Base-by-base conservation (phyloP, 225 moss, liverwort and hornwort genomes). In the Lunularia cruciata region DNA sequence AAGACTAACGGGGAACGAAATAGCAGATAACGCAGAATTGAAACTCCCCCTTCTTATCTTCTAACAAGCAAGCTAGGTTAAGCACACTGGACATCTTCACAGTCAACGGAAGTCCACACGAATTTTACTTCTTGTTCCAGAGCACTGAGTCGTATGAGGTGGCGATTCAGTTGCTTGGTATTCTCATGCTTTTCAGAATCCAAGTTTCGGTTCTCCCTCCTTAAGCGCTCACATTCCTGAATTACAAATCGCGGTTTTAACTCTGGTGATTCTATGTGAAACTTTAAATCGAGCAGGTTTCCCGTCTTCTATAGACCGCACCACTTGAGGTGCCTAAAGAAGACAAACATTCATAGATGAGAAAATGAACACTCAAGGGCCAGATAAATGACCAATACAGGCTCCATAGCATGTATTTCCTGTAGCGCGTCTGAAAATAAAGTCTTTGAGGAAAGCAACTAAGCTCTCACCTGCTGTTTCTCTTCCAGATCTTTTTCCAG, bases 41-140 rank as follows among this genome's bases (percentile, higher is more conserved):
- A n/a, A n/a, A n/a, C n/a, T n/a, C n/a, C n/a, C n/a, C n/a, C n/a
- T n/a, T n/a, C n/a, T n/a, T n/a, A n/a, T n/a, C n/a, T n/a, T n/a
- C 7, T 43, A 43, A 15, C 43, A 43, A 31, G 20, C 1, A 51
- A 6, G 15, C 9, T 31, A 66, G 2, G n/a, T 15, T 23, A 62
- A 36, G 6, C 1, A 1, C 26, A 26, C 48, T 14, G 6, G 26
- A 16, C 2, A 53, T n/a, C n/a, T n/a, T n/a, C n/a, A n/a, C n/a
- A n/a, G n/a, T n/a, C n/a, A n/a, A n/a, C n/a, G 20, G 23, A 37
- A 60, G 36, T 32, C 10, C 55, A 10, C 18, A 9, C 5, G 18
- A n/a, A n/a, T 33, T 54, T 67, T 80, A 98, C 96, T 85, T 98
- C 96, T 73, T 98, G 93, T 69, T 93, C 96, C 67, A 98, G 72